These are phyloP conservation scores for Phanerochaete carnosa DNA, from an alignment of 768 basidiomycete genomes.

Conservation along the genomic window DNA sequence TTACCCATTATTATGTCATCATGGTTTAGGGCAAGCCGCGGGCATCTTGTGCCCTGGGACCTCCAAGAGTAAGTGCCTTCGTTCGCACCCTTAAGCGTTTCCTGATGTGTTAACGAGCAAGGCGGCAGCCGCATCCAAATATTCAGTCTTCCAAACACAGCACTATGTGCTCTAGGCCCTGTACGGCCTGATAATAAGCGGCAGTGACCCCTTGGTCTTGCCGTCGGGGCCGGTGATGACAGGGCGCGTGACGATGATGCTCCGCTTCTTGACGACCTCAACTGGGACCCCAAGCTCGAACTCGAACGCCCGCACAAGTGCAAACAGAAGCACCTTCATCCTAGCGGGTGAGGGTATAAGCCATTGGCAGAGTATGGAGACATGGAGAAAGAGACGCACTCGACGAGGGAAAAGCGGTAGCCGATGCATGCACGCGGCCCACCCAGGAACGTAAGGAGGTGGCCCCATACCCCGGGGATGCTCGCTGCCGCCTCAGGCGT, in stretches of 20 bases:
- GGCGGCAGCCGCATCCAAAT: too few species aligned
- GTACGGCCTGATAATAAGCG: slow-evolving; percentile 21
- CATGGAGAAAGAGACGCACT: slow-evolving; percentile 35
- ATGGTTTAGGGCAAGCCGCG: too few species aligned
- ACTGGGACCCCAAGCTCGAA: slow-evolving; percentile 28
- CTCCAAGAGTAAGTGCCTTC: too few species aligned
- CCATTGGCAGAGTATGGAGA: background rate
- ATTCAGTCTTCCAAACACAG: too few species aligned
- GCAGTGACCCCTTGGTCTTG: slow-evolving; percentile 17
- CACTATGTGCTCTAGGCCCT: background rate
- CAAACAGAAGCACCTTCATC: slow-evolving; percentile 23
- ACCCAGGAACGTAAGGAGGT: slow-evolving; percentile 58
- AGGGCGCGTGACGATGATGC: slow-evolving; percentile 22
- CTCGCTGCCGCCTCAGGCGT: slow-evolving; percentile 38
- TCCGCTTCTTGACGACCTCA: slow-evolving; percentile 18
- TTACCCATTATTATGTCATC: too few species aligned
- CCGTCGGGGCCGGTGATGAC: slow-evolving; percentile 12
- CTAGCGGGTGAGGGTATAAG: background rate
- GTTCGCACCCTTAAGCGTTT: too few species aligned
- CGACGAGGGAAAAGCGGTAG: slow-evolving; percentile 59
- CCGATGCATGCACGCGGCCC: slow-evolving; percentile 67
- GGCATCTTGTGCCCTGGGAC: too few species aligned
- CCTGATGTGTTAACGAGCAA: too few species aligned
- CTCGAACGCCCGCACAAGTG: slow-evolving; percentile 28
- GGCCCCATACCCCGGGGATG: slow-evolving; percentile 60